Evolutionary conservation across 2,329 filamentous ascomycete species (phyloP).

Genomic region (Pseudonectria buxi): DNA sequence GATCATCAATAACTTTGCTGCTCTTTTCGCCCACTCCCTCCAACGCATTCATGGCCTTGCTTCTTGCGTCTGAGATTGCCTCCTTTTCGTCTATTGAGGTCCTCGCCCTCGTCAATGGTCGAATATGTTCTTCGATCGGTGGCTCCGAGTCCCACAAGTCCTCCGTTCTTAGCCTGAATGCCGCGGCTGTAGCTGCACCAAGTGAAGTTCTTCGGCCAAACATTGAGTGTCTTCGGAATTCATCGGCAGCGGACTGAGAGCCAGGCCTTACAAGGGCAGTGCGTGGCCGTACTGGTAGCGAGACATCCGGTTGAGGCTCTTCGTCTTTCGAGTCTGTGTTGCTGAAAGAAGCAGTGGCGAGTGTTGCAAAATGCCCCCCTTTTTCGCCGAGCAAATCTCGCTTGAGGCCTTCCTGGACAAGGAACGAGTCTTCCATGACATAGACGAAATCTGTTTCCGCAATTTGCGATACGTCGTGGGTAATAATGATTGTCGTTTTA

Average conservation of each 20-base stretch:
- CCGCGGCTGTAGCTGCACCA: constrained; percentile 13
- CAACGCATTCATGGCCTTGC: constrained; percentile 4
- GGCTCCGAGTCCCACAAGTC: constrained; percentile 15
- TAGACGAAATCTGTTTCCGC: constrained; percentile 67
- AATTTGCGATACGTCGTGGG: constrained; percentile 80
- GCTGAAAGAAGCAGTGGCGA: constrained; percentile 23
- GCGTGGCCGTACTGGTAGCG: constrained; percentile 3
- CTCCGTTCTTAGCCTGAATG: constrained; percentile 13
- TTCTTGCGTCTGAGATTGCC: constrained; percentile 4
- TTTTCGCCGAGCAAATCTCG: constrained; percentile 42
- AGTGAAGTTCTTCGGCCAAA: constrained; percentile 13
- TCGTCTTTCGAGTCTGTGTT: not conserved
- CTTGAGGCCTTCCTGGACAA: constrained; percentile 64
- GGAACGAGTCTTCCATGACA: constrained; percentile 61
- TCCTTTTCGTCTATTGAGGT: constrained; percentile 10
- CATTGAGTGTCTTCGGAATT: constrained; percentile 10
- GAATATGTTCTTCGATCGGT: constrained; percentile 2
- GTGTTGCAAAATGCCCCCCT: constrained; percentile 40
- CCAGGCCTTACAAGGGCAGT: constrained; percentile 8
- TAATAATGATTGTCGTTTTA: constrained; percentile 89
- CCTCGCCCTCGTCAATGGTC: constrained; percentile 1
- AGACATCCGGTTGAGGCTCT: not conserved
- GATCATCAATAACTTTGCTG: constrained; percentile 8
- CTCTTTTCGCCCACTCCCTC: constrained; percentile 1
- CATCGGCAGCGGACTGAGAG: constrained; percentile 14